Evolutionary conservation across 148 eudicot genomes (phyloP), one percentile per base, ranked within the genome.

Genomic region (Vaccinium myrtillus): DNA sequence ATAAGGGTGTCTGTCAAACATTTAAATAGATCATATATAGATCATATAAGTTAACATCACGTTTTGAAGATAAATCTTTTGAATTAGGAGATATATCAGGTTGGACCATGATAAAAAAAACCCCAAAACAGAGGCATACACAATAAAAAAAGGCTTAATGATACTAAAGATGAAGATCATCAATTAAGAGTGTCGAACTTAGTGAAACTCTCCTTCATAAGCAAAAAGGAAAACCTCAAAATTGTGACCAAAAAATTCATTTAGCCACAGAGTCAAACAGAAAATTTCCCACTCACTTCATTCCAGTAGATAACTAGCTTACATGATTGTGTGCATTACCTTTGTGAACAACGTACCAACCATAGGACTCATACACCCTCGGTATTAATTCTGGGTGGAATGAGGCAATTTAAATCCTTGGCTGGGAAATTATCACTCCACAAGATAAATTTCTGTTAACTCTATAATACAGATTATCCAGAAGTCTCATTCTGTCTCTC

Each of bases 201-300:
- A 2, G 10, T 61, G 67, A 61, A 61, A 19, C 67, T 18, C 23
- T 61, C 67, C 25, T 21, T 61, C 67, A 21, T 61, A 19, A 74
- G 77, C 77, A 78, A 30, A 32, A 76, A 51, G 23, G 9, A 39
- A 55, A 54, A 53, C 39, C 65, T 78, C 58, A 78, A 30, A 77
- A 32, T 54, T 78, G 51, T 74, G 43, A 43, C 23, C 55, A 27
- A 27, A 1, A 12, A 76, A 76, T 4, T 46, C 11, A 75, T 51
- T 49, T 48, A 76, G 46, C 23, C 27, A 32, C 5, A n/a, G n/a
- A 54, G 25, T 61, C 67, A 63, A 63, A 63, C n/a, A 54, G 7
- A 78, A n/a, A 25, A 25, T 78, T 78, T 39, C 56, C 56, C 46
- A 54, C 25, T 78, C 81, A 78, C 54, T 54, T 78, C 81, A 78